Percentiles rank a stretch among this genome's conserved stretches.
phyloP scores from a whole-genome alignment of 495 filamentous ascomycete genomes.

The Aspergillus hancockii region DNA sequence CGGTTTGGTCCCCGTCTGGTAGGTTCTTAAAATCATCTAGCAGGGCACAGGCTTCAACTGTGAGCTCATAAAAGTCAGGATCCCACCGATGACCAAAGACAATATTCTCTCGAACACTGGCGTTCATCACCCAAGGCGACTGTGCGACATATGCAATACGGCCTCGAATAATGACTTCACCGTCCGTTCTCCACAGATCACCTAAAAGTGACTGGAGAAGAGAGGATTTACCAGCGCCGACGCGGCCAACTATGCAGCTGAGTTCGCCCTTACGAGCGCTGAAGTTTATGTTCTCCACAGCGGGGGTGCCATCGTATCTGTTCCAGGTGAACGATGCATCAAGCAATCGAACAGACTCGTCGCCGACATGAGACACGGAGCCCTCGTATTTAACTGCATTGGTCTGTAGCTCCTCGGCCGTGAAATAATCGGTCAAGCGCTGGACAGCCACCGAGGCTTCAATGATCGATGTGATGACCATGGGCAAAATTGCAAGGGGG shows the following conservation, averaged over 20 bases:
- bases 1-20: conserved; percentile 93
- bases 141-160: conserved; percentile 89
- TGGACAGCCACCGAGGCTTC: conserved; percentile 92
- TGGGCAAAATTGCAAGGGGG: conserved; percentile 89
- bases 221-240: conserved; percentile 93
- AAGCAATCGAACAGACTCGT: conserved; percentile 79
- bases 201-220: conserved; percentile 84
- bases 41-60: conserved; percentile 90
- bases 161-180: conserved; percentile 80
- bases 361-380: conserved; percentile 68
- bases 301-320: conserved; percentile 62
- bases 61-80: conserved; percentile 90
- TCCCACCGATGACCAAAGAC: conserved; percentile 96
- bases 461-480: conserved; percentile 96
- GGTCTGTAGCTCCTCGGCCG: conserved; percentile 84
- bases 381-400: conserved; percentile 75
- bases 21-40: conserved; percentile 88
- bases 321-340: conserved; percentile 96
- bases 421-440: conserved; percentile 82
- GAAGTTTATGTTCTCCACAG: conserved; percentile 79
- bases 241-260: conserved; percentile 90
- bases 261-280: conserved; percentile 88
- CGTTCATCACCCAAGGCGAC: conserved; percentile 96
- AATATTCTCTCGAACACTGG: conserved; percentile 94
- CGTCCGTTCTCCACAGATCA: conserved; percentile 86